These are phyloP conservation scores for Schrenkiella parvula DNA, from an alignment of 345 rosid species.

Conservation along the genomic window DNA sequence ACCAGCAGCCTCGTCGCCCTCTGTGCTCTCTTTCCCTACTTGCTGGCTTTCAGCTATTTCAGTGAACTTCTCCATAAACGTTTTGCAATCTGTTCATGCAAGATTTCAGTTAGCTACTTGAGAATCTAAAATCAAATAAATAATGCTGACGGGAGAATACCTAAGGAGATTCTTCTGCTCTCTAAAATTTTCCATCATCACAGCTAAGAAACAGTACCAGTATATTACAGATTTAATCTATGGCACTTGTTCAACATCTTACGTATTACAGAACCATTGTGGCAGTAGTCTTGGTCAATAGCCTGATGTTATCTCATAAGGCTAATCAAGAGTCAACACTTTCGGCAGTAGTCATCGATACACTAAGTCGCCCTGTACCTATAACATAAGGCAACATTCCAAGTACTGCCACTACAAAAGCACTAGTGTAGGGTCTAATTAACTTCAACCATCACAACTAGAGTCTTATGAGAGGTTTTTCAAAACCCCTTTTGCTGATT, in stretches of 20 bases:
- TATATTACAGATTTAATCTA: background rate
- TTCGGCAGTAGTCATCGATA: background rate
- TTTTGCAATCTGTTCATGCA: constrained; percentile 60
- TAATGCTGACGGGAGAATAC: background rate
- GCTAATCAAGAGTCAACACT: background rate
- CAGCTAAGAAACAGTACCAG: background rate
- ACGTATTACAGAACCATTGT: background rate
- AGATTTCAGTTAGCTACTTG: background rate
- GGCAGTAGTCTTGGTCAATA: background rate
- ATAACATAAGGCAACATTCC: background rate
- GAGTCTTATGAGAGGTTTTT: background rate
- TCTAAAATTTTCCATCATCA: background rate
- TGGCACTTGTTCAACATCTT: background rate
- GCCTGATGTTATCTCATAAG: background rate
- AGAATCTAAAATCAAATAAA: background rate
- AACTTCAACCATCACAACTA: background rate
- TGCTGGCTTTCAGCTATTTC: constrained; percentile 73
- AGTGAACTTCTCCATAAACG: constrained; percentile 68
- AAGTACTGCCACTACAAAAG: background rate
- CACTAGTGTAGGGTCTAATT: too few relatives aligned
- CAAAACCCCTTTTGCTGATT: background rate
- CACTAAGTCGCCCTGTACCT: background rate
- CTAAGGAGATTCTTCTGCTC: background rate
- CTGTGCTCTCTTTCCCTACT: constrained; percentile 52
- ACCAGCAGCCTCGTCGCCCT: constrained; percentile 64